Conservation (phyloP, 2,329 filamentous ascomycete genomes). For the Botrytis tulipae region DNA sequence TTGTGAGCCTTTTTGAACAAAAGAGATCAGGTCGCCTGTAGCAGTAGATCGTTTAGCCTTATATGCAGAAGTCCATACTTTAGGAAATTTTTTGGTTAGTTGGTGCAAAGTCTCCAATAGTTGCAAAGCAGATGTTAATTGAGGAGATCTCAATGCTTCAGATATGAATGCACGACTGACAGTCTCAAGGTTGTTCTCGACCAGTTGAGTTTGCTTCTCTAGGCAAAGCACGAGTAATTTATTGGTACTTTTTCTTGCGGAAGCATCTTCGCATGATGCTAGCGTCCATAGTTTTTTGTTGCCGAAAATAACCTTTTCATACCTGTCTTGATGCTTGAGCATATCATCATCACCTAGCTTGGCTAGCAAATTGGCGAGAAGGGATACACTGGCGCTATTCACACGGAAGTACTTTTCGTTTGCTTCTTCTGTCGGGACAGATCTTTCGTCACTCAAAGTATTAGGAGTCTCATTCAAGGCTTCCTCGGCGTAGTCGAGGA, state of each 20-base stretch:
- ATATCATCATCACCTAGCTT: slow-evolving; percentile 52
- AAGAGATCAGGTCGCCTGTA: slow-evolving; percentile 60
- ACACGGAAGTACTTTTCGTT: slow-evolving; percentile 84
- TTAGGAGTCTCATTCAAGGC: slow-evolving; percentile 77
- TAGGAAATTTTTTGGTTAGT: slow-evolving; percentile 63
- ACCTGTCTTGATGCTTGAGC: slow-evolving; percentile 57
- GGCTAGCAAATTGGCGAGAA: slow-evolving; percentile 54
- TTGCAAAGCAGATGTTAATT: slow-evolving; percentile 71
- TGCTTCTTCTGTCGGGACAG: slow-evolving; percentile 79
- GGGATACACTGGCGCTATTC: slow-evolving; percentile 52
- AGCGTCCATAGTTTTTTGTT: slow-evolving; percentile 63
- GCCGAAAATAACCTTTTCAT: slow-evolving; percentile 65
- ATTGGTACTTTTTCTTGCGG: slow-evolving; percentile 51
- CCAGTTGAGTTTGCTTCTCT: slow-evolving; percentile 46
- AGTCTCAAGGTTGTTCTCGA: slow-evolving; percentile 51
- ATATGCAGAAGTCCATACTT: slow-evolving; percentile 68
- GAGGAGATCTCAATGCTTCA: slow-evolving; percentile 69
- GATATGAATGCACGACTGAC: slow-evolving; percentile 62
- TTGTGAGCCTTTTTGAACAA: slow-evolving; percentile 82
- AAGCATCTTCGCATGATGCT: slow-evolving; percentile 59
- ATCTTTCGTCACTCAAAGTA: slow-evolving; percentile 86
- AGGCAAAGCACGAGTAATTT: slow-evolving; percentile 52
- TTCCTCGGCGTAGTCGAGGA: slow-evolving; percentile 78
- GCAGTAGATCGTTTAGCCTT: slow-evolving; percentile 55
- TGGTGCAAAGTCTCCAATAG: slow-evolving; percentile 65